These are phyloP conservation scores for Nicotiana benthamiana DNA, from an alignment of 257 asterid species.

Conservation along the genomic window DNA sequence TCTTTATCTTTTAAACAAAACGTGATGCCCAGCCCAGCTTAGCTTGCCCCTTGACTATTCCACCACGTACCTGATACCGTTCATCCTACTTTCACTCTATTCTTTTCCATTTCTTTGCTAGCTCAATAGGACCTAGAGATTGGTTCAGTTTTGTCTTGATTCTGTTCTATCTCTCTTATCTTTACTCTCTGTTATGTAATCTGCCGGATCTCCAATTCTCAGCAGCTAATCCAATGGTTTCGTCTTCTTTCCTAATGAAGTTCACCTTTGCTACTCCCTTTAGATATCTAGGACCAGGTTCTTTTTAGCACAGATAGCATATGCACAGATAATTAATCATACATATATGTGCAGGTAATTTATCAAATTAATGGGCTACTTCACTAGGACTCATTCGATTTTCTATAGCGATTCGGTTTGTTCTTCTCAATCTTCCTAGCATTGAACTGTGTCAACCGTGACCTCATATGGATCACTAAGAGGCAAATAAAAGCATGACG, in stretches of 20 bases:
- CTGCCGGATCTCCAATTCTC: background rate
- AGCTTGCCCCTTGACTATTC: no score
- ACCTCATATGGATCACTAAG: background rate
- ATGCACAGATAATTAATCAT: background rate
- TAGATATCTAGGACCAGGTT: background rate
- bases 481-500: background rate
- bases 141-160: background rate
- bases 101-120: background rate
- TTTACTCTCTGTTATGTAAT: background rate
- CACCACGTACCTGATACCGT: no score
- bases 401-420: background rate
- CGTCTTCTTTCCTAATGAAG: background rate
- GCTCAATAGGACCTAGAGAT: background rate
- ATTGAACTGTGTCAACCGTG: background rate
- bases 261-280: background rate
- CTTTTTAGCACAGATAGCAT: background rate
- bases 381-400: background rate
- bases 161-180: background rate
- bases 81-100: background rate
- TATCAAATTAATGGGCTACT: background rate
- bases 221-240: background rate
- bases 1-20: background rate
- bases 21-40: no score
- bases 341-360: background rate
- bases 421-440: background rate